Base-by-base conservation (phyloP, 495 filamentous ascomycete species). In the Tricharina praecox region DNA sequence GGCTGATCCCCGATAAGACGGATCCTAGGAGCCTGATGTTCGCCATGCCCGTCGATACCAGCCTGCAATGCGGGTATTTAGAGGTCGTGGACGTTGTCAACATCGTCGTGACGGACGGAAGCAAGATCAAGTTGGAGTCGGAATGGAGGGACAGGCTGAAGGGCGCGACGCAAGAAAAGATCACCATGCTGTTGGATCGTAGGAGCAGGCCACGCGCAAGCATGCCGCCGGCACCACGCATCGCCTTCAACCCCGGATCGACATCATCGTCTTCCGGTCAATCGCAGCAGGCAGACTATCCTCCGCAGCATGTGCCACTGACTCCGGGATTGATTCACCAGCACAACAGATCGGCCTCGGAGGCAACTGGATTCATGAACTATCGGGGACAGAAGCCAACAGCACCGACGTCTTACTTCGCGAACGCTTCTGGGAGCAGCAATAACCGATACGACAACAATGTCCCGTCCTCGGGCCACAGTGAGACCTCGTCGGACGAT, bases 21-120 rank as follows among this genome's bases (percentile, higher is more conserved):
- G 85, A 99, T 62, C 67, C 78, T 3, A 78, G 82, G 49, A 88
- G 90, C 49, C 69, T 99, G 54, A 99, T 99, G 90, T 96, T 99
- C 65, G 92, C 85, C 0, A 88, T 99, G 77, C 92, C 90, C 0
- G 81, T 79, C 54, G 75, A 92, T 48, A 43, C 23, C 3, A 1
- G 13, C n/a, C 76, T 76, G 33, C 74, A 81, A 47, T 93, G 93
- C 60, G 88, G 90, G 0, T 96, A 96, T 61, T 63, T 96, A 18
- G 92, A 96, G 53, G 72, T 87, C 23, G 54, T 83, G 30, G 90
- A 99, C 63, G 83, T 96, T 7, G 76, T 76, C 11, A 70, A 67
- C 42, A 64, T 96, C 25, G 82, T 96, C 49, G 68, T 81, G 50
- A 78, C 76, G 3, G 71, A 83, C 4, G 85, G 82, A 4, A 90